Base-by-base conservation (phyloP, 169 alveolate genomes). In the Cryptosporidium sp. region DNA sequence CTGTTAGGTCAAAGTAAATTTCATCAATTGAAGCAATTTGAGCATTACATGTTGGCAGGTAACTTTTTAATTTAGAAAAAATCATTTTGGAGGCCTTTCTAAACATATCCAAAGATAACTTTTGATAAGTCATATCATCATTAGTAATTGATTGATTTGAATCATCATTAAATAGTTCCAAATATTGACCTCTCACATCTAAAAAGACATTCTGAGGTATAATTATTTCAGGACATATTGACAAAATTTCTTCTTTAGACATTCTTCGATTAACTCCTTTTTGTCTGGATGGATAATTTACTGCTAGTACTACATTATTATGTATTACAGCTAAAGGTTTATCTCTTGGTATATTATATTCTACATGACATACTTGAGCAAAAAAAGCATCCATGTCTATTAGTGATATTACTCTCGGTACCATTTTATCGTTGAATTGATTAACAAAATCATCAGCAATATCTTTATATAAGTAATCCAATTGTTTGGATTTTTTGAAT, bases 1-100 rank as follows among this genome's bases (percentile, higher is more conserved):
- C 69, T 18, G 87, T 61, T 45, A 80, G 9, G 29, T 80, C 87
- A 37, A 80, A 61, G 26, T 61, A 80, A 37, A 65, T 65, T 48
- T 80, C 87, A 43, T 80, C 87, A 26, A 80, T 80, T n/a, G 87
- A 80, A 31, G 87, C 59, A 23, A 80, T 80, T 62, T 80, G 87
- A 16, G 43, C 9, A 35, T 80, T 80, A 31, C 87, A 80, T 16
- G 39, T 39, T 26, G 87, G 87, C 4, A 80, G 3, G 35, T 62
- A 61, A 65, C 67, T 43, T 41, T 41, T 43, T 43, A 80, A 29
- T 35, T n/a, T 45, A 12, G 50, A 6, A 80, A 80, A 80, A 41
- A 80, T 16, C 58, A 41, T 23, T 43, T 33, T 80, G 18, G 87
- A 80, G 5, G 87, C 87, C 33, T 41, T 48, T 80, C 87, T 80